Percentiles rank a stretch among this genome's conserved stretches.
phyloP scores from a whole-genome alignment of 805 yeast species.

The Clavispora carvajalis region DNA sequence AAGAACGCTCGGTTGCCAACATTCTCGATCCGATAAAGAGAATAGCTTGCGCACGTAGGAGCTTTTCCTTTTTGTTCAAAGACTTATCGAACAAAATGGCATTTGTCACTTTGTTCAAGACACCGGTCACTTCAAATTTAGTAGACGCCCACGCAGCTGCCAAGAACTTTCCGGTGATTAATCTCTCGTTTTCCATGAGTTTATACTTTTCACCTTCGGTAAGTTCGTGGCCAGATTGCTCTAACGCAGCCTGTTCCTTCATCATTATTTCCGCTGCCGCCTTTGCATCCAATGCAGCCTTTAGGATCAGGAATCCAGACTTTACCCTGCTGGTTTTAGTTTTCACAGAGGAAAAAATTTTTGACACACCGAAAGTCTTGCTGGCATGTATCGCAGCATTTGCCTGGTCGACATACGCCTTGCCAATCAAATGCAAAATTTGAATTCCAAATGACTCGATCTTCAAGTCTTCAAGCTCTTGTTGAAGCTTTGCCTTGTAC shows the following conservation, averaged over 20 bases:
- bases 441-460: slow-evolving; percentile 95
- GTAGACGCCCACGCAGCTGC: slow-evolving; percentile 97
- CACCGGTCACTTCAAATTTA: slow-evolving; percentile 80
- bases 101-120: slow-evolving; percentile 69
- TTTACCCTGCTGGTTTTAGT: slow-evolving; percentile 80
- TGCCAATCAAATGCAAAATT: slow-evolving; percentile 77
- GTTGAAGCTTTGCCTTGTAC: slow-evolving; percentile 46
- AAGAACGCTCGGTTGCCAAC: slow-evolving; percentile 60
- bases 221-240: slow-evolving; percentile 26
- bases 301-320: slow-evolving; percentile 76
- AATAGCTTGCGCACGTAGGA: slow-evolving; percentile 76
- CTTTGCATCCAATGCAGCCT: slow-evolving; percentile 87
- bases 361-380: slow-evolving; percentile 82
- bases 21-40: slow-evolving; percentile 67
- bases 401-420: slow-evolving; percentile 71
- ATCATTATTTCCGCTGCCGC: slow-evolving; percentile 61
- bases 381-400: slow-evolving; percentile 67
- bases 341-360: slow-evolving; percentile 72
- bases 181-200: slow-evolving; percentile 70
- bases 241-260: slow-evolving; percentile 54
- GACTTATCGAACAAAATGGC: slow-evolving; percentile 48
- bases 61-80: slow-evolving; percentile 55
- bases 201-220: slow-evolving; percentile 29
- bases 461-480: slow-evolving; percentile 75
- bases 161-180: slow-evolving; percentile 80